Evolutionary conservation across 2,329 filamentous ascomycete genomes (phyloP).

Genomic region (Arthrobotrys entomopaga): DNA sequence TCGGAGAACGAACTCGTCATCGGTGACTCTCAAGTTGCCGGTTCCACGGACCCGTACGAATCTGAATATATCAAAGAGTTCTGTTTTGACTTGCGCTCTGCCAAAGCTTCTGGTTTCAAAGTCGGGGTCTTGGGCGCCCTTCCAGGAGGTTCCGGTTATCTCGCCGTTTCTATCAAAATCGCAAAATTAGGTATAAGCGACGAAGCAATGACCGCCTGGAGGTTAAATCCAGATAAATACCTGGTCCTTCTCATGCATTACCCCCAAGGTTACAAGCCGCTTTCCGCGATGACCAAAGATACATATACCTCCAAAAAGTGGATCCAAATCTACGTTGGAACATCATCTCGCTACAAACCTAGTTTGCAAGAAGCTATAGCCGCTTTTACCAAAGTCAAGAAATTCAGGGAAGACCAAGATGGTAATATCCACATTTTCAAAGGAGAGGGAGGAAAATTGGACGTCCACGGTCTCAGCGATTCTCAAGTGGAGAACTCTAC

Average conservation of each 20-base stretch:
- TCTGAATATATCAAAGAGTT: conserved; percentile 60
- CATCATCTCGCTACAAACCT: conserved; percentile 78
- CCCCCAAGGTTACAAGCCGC: conserved; percentile 69
- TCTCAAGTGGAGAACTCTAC: conserved; percentile 31
- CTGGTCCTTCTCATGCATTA: conserved; percentile 78
- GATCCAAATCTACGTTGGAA: conserved; percentile 74
- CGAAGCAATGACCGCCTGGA: conserved; percentile 81
- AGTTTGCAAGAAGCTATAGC: conserved; percentile 67
- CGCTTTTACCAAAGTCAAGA: conserved; percentile 64
- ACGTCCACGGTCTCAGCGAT: conserved; percentile 41
- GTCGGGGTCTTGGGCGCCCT: conserved; percentile 69
- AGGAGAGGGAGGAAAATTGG: conserved; percentile 33
- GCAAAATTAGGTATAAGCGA: conserved; percentile 77
- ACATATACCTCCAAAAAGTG: conserved; percentile 60
- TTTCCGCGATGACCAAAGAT: conserved; percentile 68
- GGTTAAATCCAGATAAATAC: conserved; percentile 73
- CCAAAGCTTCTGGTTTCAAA: conserved; percentile 74
- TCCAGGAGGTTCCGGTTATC: conserved; percentile 65
- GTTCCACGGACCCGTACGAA: conserved; percentile 42
- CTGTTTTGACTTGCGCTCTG: conserved; percentile 70
- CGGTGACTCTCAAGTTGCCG: conserved; percentile 42
- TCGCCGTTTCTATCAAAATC: conserved; percentile 76
- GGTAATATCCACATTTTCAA: conserved; percentile 52
- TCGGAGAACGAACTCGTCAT: conserved; percentile 51
- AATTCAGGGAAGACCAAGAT: conserved; percentile 57